A percentile compares a stretch with the other conserved stretches of the same genome.
Evolutionary conservation across 129 eudicot species (phyloP).

Genomic region (Centrapalus pauciflorus): DNA sequence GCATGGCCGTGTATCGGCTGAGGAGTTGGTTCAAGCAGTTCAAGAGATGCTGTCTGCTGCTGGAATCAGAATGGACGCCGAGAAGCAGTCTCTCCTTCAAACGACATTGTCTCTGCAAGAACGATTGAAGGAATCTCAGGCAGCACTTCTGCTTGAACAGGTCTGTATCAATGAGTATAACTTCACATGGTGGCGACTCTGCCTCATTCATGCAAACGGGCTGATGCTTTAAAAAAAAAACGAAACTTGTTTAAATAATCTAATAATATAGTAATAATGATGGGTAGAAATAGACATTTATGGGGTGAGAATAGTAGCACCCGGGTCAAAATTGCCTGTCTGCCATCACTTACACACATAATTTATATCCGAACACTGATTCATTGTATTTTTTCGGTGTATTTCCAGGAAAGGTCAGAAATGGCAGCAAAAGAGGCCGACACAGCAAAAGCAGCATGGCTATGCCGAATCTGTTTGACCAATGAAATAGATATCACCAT

Average conservation of each 20-base stretch:
- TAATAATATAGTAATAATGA: too few relatives aligned
- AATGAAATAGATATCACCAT: constrained; percentile 75
- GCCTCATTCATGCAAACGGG: too few relatives aligned
- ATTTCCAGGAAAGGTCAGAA: constrained; percentile 77
- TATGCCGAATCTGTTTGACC: constrained; percentile 76
- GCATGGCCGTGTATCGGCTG: constrained; percentile 87
- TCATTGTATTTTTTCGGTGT: neutral
- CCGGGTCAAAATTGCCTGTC: too few relatives aligned
- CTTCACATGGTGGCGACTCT: too few relatives aligned
- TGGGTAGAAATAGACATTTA: too few relatives aligned
- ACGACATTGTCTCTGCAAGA: constrained; percentile 83
- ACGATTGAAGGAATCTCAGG: constrained; percentile 82
- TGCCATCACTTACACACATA: too few relatives aligned
- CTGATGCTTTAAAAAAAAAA: too few relatives aligned
- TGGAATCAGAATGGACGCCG: constrained; percentile 81
- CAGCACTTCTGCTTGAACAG: constrained; percentile 93
- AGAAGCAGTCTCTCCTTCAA: constrained; percentile 69
- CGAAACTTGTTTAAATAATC: too few relatives aligned
- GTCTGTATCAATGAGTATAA: too few relatives aligned
- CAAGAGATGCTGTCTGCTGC: constrained; percentile 99
- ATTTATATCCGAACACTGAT: constrained; percentile 1
- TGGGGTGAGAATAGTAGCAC: too few relatives aligned
- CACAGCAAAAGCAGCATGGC: constrained; percentile 96
- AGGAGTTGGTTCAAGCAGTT: constrained; percentile 91
- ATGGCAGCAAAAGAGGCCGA: constrained; percentile 89